Conservation (phyloP, 2,329 filamentous ascomycete genomes). For the Ceratocystiopsis minuta region DNA sequence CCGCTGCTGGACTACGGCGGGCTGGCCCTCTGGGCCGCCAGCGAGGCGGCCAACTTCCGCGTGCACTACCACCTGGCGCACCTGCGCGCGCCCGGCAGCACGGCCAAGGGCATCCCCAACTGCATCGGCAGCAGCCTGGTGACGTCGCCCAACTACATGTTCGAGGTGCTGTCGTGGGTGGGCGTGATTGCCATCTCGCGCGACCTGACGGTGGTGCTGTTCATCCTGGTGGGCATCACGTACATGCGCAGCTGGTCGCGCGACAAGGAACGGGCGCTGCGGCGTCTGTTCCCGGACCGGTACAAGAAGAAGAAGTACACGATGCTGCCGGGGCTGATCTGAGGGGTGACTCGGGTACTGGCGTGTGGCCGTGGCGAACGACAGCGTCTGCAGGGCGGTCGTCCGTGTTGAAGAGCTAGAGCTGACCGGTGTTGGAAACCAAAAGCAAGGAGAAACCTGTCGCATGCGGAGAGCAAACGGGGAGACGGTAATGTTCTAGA, state of each 20-base stretch:
- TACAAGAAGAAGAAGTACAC: slow-evolving; percentile 89
- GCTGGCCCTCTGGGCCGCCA: slow-evolving; percentile 53
- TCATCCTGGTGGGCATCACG: slow-evolving; percentile 50
- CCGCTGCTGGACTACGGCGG: slow-evolving; percentile 47
- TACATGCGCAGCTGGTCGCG: slow-evolving; percentile 81
- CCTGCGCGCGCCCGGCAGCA: slow-evolving; percentile 61
- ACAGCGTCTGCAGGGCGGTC: neutral
- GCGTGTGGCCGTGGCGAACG: neutral
- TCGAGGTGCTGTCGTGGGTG: slow-evolving; percentile 74
- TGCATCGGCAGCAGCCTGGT: slow-evolving; percentile 75
- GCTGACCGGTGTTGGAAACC: no score
- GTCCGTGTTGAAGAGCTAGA: no score
- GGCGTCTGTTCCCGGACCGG: slow-evolving; percentile 77
- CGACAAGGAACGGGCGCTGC: slow-evolving; percentile 82
- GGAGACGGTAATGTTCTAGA: no score
- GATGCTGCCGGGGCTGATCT: slow-evolving; percentile 65
- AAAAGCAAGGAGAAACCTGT: no score
- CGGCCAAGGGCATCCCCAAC: slow-evolving; percentile 70
- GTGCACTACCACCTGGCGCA: slow-evolving; percentile 64
- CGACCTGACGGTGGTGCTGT: slow-evolving; percentile 60
- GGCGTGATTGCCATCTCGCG: slow-evolving; percentile 66
- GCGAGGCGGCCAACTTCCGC: slow-evolving; percentile 63
- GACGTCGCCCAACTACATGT: slow-evolving; percentile 95
- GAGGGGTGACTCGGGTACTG: slow-evolving; percentile 9
- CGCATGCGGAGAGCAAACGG: no score